A percentile compares a stretch with the other conserved stretches of the same genome.
Conservation (phyloP, 1,284 basidiomycete genomes). For the Microbotryum silenes-acaulis region DNA sequence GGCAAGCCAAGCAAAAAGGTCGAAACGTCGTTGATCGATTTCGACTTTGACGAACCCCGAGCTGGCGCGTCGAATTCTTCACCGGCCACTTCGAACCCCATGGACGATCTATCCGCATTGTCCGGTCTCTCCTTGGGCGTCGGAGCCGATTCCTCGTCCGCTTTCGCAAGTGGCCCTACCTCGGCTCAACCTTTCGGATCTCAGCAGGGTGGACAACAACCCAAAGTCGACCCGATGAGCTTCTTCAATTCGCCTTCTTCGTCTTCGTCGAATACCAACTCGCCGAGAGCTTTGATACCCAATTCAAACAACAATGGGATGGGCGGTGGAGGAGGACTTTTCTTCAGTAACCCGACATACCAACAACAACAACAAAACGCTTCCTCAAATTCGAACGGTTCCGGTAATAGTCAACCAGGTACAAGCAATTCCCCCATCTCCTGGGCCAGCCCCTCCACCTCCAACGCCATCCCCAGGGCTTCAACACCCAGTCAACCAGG, state of each 20-base stretch:
- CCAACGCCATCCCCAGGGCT: not conserved
- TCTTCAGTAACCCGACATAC: conserved; percentile 29
- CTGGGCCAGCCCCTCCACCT: not conserved
- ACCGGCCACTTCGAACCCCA: conserved; percentile 14
- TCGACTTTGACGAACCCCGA: conserved; percentile 32
- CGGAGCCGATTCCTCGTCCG: conserved; percentile 1
- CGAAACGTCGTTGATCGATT: conserved; percentile 33
- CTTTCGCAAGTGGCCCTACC: not conserved
- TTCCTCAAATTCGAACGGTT: not conserved
- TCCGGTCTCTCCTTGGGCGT: conserved; percentile 24
- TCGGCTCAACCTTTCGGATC: too few species aligned
- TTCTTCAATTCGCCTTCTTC: conserved; percentile 9
- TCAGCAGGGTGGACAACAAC: too few species aligned
- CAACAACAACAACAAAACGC: not conserved
- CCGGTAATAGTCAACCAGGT: not conserved
- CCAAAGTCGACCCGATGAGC: not conserved
- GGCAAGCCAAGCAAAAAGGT: not conserved
- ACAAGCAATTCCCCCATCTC: not conserved
- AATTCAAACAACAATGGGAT: not conserved
- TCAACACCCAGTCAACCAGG: not conserved
- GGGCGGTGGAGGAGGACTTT: conserved; percentile 8
- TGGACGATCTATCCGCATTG: conserved; percentile 29
- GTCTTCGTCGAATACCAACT: not conserved
- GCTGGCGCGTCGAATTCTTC: not conserved
- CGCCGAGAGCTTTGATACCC: not conserved